Evolutionary conservation across 83 land plant genomes (phyloP), one percentile per base, ranked within the genome.

Genomic region (Larix sibirica): DNA sequence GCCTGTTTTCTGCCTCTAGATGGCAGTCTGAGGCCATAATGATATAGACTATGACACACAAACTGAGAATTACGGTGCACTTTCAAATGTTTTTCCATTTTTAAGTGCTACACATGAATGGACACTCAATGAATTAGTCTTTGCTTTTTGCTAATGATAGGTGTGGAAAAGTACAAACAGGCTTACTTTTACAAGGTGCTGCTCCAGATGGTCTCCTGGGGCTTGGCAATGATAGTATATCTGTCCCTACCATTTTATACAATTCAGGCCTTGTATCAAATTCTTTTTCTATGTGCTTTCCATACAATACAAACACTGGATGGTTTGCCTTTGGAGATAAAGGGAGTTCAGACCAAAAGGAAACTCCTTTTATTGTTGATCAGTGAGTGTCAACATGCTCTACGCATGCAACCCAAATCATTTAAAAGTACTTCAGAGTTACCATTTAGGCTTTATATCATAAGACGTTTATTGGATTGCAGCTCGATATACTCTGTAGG

Each of bases 171-270:
- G 85, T 87, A 69, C 99, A 98, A 85, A 98, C 94, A 31, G 99
- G 99, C 47, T 84, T 90, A 0, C 90, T 97, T 83, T 84, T 97
- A 63, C 91, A 90, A 44, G 86, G 89, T 82, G 97, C 93, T 50
- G 99, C 98, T 69, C 96, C 98, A 9, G 89, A 98, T 88, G 99
- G 99, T 28, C 88, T 98, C 2, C 86, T 98, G 83, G 99, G 99
- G 65, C 91, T 98, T 40, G 99, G 99, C 40, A 84, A 88, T 84
- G 90, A 88, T 38, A 79, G 85, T 62, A 84, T 92, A 47, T 88
- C 99, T 12, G 92, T 98, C 58, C 99, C 99, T 16, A 93, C 91
- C 83, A 82, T 91, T 18, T 82, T 96, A 66, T 86, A 98, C 13
- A 91, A 81, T 14, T 81, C 80, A 21, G 94, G 95, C 40, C 71